phyloP scores from a whole-genome alignment of 148 eudicot genomes.

The Amaranthus cruentus region DNA sequence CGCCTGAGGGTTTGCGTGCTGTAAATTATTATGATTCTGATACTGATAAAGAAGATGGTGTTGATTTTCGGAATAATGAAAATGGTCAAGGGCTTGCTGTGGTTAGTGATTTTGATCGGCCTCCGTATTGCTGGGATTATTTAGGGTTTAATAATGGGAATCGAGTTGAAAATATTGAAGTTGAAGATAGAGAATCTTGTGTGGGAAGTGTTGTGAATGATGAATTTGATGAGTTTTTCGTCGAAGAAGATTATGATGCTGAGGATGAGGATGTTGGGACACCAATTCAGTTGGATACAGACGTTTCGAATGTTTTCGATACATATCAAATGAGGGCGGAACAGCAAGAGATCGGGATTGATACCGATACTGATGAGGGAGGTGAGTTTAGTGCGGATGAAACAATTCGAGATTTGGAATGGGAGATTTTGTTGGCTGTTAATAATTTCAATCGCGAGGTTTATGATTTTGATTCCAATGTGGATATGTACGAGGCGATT shows the following conservation, averaged over 20 bases:
- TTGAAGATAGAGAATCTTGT: constrained; percentile 29
- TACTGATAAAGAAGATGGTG: constrained; percentile 50
- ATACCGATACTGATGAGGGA: constrained; percentile 36
- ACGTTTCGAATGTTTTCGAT: constrained; percentile 27
- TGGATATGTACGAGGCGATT: constrained; percentile 34
- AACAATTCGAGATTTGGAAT: constrained; percentile 43
- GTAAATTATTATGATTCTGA: constrained; percentile 60
- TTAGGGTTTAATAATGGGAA: constrained; percentile 35
- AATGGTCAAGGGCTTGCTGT: constrained; percentile 24
- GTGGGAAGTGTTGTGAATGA: constrained; percentile 17
- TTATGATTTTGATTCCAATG: constrained; percentile 34
- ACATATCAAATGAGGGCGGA: constrained; percentile 28
- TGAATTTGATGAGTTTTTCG: constrained; percentile 11
- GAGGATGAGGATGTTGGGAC: constrained; percentile 13
- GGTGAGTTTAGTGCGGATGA: constrained; percentile 31
- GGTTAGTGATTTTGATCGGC: constrained; percentile 41
- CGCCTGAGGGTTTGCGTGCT: constrained; percentile 51
- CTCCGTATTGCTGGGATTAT: constrained; percentile 50
- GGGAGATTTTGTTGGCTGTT: constrained; percentile 73
- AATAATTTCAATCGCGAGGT: constrained; percentile 49
- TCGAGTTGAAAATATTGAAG: constrained; percentile 7
- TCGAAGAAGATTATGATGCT: constrained; percentile 6
- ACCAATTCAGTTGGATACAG: constrained; percentile 19
- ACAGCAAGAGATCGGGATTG: constrained; percentile 26
- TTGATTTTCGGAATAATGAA: no score